Base-by-base conservation (phyloP, 495 filamentous ascomycete species). In the Trichoderma asperelloides region DNA sequence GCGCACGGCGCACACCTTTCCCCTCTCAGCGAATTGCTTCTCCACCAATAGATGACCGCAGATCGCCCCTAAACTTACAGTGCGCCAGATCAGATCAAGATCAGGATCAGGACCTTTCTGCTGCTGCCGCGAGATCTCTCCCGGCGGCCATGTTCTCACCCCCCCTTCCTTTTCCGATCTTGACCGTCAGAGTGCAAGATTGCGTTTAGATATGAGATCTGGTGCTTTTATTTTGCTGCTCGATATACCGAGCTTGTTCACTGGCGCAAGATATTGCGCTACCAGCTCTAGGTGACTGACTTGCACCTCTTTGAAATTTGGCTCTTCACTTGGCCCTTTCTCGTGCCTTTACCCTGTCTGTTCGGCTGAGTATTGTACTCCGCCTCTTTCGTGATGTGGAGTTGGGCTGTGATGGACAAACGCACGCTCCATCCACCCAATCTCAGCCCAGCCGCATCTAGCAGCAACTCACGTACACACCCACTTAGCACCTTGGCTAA, bases 31-130 rank as follows among this genome's bases (percentile, higher is more conserved):
- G 47, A 51, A 1, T 8, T 2, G 13, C 16, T 60, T 25, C 27
- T 12, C 23, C 55, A 18, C 55, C 55, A 60, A 60, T 60, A 28
- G 55, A 60, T 13, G 27, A 18, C 55, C 55, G 55, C 55, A 60
- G 55, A 60, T 60, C 55, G 55, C 55, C 55, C 55, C 55, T 60
- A 60, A 30, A 60, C 11, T 60, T 30, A 5, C 55, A 55, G 27
- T 13, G 55, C n/a, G 55, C 55, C 55, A 60, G 55, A 60, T 60
- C 55, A 60, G 55, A 60, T 60, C 55, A 60, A 37, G 55, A 60
- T 60, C 55, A 27, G 27, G 43, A 47, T 16, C n/a, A 30, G 12
- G 23, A 12, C 1, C 55, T 3, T 28, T 30, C 55, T 30, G 33
- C 27, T 60, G 55, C 27, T 60, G 55, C 27, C 55, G 55, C 12